Base-by-base conservation (phyloP, 2,329 filamentous ascomycete genomes). In the Penicillium sclerotiorum region DNA sequence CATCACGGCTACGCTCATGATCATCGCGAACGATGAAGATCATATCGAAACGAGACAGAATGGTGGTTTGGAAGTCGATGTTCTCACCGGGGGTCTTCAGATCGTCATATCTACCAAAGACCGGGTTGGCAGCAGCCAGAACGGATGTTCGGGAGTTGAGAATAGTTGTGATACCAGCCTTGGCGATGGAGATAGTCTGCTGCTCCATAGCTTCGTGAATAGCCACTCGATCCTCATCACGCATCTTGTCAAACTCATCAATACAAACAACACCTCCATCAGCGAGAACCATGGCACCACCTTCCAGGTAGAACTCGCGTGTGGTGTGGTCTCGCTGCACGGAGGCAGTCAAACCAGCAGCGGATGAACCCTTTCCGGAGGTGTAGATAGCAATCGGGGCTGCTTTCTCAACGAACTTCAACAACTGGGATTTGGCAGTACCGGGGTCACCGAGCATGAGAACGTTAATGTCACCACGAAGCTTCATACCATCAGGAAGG, bases 161-260 rank as follows among this genome's bases (percentile, higher is more conserved):
- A 57, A 99, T 97, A 0, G 94, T 99, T 1, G 94, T 99, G 67
- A 99, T 99, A 63, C 94, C 94, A 1, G 94, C 94, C 75, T 99
- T 97, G 57, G 94, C 94, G 62, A 99, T 97, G 9, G 94, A 97
- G 53, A 99, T 99, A 0, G 94, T 99, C 73, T 99, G 94, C 75
- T 99, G 94, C 70, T 99, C 94, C 94, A 99, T 99, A 50, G 94
- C 94, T 81, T 99, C 94, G 79, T 99, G 94, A 59, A 99, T 99
- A 2, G 94, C 94, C 6, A 97, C 94, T 61, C 94, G 84, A 64
- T 99, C 94, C 71, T 99, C 94, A 68, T 99, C 94, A 55, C 94
- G 83, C 94, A 99, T 99, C 79, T 99, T 99, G 77, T 99, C 94
- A 67, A 99, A 99, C 74, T 99, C 94, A 67, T 99, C 94, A 62